Percentiles rank a stretch among this genome's conserved stretches.
phyloP scores from a whole-genome alignment of 1,139 yeast species.

The Lodderomyces elongisporus region DNA sequence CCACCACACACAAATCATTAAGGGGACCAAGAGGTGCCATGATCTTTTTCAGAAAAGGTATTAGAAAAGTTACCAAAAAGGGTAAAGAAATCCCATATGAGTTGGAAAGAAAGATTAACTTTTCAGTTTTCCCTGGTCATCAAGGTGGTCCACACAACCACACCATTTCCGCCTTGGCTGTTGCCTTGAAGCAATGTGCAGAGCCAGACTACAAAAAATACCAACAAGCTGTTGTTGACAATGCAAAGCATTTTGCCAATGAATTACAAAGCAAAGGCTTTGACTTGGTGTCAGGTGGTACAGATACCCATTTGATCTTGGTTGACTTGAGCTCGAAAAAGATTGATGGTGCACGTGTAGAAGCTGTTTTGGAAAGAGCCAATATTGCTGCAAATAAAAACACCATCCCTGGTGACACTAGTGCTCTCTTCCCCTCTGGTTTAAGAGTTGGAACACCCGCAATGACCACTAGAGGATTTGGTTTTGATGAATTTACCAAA shows the following conservation, averaged over 20 bases:
- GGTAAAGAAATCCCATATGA: constrained; percentile 87
- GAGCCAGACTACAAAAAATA: constrained; percentile 83
- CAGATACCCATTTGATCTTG: constrained; percentile 90
- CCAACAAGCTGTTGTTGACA: constrained; percentile 75
- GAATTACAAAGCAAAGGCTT: constrained; percentile 67
- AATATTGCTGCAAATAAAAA: constrained; percentile 95
- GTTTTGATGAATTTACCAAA: constrained; percentile 67
- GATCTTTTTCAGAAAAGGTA: constrained; percentile 94
- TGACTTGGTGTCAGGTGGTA: constrained; percentile 83
- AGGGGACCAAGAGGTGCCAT: constrained; percentile 99
- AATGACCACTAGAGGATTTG: constrained; percentile 95
- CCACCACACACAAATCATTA: constrained; percentile 94
- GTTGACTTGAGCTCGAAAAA: constrained; percentile 78
- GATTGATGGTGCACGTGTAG: constrained; percentile 95
- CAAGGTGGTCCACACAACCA: constrained; percentile 99
- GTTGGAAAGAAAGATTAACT: constrained; percentile 84
- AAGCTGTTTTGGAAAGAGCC: constrained; percentile 80
- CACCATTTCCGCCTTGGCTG: constrained; percentile 92
- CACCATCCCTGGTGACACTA: constrained; percentile 93
- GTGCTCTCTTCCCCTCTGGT: constrained; percentile 94
- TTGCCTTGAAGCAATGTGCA: constrained; percentile 85
- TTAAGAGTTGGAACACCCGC: constrained; percentile 97
- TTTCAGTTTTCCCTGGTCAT: constrained; percentile 97
- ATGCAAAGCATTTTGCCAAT: constrained; percentile 72
- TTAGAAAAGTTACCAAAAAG: constrained; percentile 76